phyloP scores from a whole-genome alignment of 1,284 basidiomycete genomes.

The Cryptococcus maquisensis region DNA sequence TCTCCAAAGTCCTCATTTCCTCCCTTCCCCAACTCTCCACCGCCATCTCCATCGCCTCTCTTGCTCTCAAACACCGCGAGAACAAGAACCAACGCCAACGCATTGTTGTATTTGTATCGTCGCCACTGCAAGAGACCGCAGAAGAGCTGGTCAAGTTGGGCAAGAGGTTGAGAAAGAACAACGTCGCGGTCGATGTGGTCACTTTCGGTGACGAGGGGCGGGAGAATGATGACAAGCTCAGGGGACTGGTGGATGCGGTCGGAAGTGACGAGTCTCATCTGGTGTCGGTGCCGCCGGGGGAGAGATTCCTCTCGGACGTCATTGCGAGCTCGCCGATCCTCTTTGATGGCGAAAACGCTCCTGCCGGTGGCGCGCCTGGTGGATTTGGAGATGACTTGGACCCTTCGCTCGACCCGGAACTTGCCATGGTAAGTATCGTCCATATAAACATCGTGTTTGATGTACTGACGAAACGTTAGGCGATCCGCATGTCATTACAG shows the following conservation, averaged over 20 bases:
- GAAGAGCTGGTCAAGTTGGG: slow-evolving; percentile 78
- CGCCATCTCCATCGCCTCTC: slow-evolving; percentile 86
- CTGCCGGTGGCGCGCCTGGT: slow-evolving; percentile 48
- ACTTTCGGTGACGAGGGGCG: slow-evolving; percentile 58
- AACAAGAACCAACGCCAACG: slow-evolving; percentile 98
- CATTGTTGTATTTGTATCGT: slow-evolving; percentile 88
- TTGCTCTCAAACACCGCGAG: slow-evolving; percentile 94
- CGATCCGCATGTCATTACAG: slow-evolving; percentile 94
- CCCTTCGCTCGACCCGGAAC: slow-evolving; percentile 89
- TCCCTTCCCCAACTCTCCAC: slow-evolving; percentile 81
- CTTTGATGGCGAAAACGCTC: slow-evolving; percentile 69
- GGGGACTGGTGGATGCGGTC: slow-evolving; percentile 43
- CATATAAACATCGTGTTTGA: neutral
- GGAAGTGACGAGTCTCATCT: slow-evolving; percentile 57
- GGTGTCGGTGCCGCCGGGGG: slow-evolving; percentile 71
- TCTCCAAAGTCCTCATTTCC: slow-evolving; percentile 70
- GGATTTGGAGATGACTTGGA: slow-evolving; percentile 74
- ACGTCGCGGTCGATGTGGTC: slow-evolving; percentile 90
- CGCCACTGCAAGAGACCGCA: slow-evolving; percentile 67
- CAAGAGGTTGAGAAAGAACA: slow-evolving; percentile 99
- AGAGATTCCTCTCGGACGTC: slow-evolving; percentile 76
- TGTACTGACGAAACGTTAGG: slow-evolving; percentile 53
- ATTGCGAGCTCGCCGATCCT: slow-evolving; percentile 79
- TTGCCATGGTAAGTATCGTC: slow-evolving; percentile 75
- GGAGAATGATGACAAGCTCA: slow-evolving; percentile 46